These are phyloP conservation scores for Pleurotus platypus DNA, from an alignment of 768 basidiomycete species.

Conservation along the genomic window DNA sequence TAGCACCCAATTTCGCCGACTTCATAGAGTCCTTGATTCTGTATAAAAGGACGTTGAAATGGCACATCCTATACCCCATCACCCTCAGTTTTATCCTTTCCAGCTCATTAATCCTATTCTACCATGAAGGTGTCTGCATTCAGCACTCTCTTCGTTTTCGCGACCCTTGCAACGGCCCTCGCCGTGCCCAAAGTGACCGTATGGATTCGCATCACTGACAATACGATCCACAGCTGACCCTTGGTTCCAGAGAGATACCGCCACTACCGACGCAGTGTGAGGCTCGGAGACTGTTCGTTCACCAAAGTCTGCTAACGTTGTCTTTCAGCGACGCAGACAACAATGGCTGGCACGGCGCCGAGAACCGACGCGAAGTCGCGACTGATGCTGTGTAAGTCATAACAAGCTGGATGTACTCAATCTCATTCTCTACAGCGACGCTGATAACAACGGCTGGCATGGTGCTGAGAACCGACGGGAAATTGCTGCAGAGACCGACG, in stretches of 20 bases:
- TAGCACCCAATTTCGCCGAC: too few species aligned
- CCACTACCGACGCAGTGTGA: not conserved
- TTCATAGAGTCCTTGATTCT: too few species aligned
- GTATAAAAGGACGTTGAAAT: too few species aligned
- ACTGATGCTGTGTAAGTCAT: not conserved
- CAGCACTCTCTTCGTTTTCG: not conserved
- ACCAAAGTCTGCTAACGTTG: not conserved
- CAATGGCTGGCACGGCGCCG: not conserved
- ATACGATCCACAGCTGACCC: too few species aligned
- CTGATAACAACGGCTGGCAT: not conserved
- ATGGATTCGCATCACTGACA: not conserved
- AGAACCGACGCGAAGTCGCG: not conserved
- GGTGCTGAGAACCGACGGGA: not conserved
- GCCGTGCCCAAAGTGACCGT: not conserved
- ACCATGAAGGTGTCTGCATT: not conserved
- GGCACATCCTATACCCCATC: too few species aligned
- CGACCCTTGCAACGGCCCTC: not conserved
- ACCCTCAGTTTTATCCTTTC: not conserved
- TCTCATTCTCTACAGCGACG: not conserved
- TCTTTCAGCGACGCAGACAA: not conserved
- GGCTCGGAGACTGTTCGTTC: too few species aligned
- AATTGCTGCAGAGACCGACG: not conserved
- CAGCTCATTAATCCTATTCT: not conserved
- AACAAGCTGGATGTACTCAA: not conserved
- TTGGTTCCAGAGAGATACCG: not conserved